A percentile compares a stretch with the other conserved stretches of the same genome.
Evolutionary conservation across 805 yeast genomes (phyloP).

Genomic region (Kregervanrija pseudodelftensis): DNA sequence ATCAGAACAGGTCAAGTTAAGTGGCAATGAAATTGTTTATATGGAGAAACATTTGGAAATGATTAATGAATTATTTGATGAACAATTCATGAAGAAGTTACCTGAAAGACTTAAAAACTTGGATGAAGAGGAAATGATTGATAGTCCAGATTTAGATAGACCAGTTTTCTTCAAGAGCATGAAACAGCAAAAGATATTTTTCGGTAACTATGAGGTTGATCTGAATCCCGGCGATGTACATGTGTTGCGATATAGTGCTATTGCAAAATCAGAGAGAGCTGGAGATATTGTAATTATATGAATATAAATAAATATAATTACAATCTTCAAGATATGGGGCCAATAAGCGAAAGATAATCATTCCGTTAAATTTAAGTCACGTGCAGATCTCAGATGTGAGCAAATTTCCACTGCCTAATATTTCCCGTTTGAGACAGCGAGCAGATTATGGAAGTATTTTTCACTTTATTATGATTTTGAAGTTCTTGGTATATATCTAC

Average conservation of each 20-base stretch:
- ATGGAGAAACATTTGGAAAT: slow-evolving; percentile 64
- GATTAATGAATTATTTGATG: slow-evolving; percentile 56
- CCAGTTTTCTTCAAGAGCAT: slow-evolving; percentile 68
- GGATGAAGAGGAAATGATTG: slow-evolving; percentile 79
- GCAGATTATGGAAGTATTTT: slow-evolving; percentile 2
- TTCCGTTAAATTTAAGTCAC: no score
- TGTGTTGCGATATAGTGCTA: slow-evolving; percentile 59
- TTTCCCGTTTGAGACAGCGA: slow-evolving; percentile 3
- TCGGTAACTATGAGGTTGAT: slow-evolving; percentile 52
- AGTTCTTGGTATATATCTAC: not conserved
- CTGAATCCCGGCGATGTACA: slow-evolving; percentile 61
- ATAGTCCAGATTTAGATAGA: slow-evolving; percentile 63
- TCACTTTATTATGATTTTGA: not conserved
- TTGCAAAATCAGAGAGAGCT: slow-evolving; percentile 32
- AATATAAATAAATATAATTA: no score
- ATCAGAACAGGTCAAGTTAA: slow-evolving; percentile 34
- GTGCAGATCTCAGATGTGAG: no score
- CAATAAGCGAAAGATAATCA: no score
- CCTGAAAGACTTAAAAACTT: slow-evolving; percentile 60
- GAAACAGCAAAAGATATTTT: slow-evolving; percentile 29
- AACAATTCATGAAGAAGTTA: slow-evolving; percentile 49
- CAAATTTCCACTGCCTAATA: no score
- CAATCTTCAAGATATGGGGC: no score
- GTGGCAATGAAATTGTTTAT: slow-evolving; percentile 55
- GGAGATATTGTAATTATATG: slow-evolving; percentile 39